These are phyloP conservation scores for Cicer yamashitae DNA, from an alignment of 306 rosid species.

Conservation along the genomic window DNA sequence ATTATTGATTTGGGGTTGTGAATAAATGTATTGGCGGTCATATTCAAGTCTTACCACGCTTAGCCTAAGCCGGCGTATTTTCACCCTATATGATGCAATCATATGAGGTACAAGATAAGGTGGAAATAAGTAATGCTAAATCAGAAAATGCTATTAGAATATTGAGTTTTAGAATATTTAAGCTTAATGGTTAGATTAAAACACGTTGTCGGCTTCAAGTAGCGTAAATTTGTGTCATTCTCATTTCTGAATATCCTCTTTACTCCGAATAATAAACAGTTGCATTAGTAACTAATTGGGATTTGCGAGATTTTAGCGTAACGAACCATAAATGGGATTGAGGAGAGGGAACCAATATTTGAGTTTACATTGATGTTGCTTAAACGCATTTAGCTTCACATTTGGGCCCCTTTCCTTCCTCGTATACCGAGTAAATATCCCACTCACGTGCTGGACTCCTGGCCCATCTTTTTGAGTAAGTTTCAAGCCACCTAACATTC, in stretches of 20 bases:
- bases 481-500: conserved; percentile 52
- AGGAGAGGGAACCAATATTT: conserved; percentile 53
- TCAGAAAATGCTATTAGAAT: no score
- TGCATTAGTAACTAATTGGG: conserved; percentile 52
- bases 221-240: conserved; percentile 59
- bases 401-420: conserved; percentile 43
- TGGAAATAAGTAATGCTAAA: no score
- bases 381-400: conserved; percentile 67
- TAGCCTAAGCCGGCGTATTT: no score
- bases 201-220: conserved; percentile 49
- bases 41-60: no score
- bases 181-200: conserved; percentile 21
- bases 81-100: no score
- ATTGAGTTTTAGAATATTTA: no score
- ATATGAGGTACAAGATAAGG: no score
- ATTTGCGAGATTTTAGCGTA: conserved; percentile 95
- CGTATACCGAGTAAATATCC: conserved; percentile 60
- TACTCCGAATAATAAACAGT: not conserved
- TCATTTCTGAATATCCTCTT: conserved; percentile 47
- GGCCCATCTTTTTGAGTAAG: conserved; percentile 64
- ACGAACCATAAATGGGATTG: conserved; percentile 75
- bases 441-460: conserved; percentile 65
- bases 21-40: no score
- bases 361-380: conserved; percentile 63
- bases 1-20: no score